Evolutionary conservation across 2,329 filamentous ascomycete genomes (phyloP), one percentile per base, ranked within the genome.

Genomic region (Diaporthe sp.): DNA sequence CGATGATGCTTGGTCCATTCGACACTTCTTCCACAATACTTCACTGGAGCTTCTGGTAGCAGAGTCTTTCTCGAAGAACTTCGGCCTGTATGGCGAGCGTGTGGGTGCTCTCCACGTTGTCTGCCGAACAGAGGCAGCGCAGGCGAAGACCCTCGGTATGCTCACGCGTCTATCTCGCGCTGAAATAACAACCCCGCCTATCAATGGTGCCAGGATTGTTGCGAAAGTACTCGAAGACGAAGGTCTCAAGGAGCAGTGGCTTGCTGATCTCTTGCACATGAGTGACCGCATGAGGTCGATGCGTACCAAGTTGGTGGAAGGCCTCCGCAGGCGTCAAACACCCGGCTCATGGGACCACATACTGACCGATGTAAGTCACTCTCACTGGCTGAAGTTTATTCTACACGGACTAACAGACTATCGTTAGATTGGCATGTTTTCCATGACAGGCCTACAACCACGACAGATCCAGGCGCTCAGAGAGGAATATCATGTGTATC

Each of bases 311-410:
- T 13, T 60, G 2, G 57, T 60, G 2, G 22, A 60, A 17, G 57
- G 57, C 7, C 57, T 60, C 13, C 57, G n/a, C 12, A 19, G 5
- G 12, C 57, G 57, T 4, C 57, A 40, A 4, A 60, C 57, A 7
- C 57, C 57, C 35, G 57, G 57, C 35, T 40, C 35, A 3, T 60
- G 57, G 57, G 57, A 40, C n/a, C 57, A 60, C 35, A 28, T 60
- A 17, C 22, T 60, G 22, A 60, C 57, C 6, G 57, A 60, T 28
- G 57, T 60, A 40, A 60, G 57, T 60, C 4, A 40, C n/a, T 40
- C 2, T 12, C 12, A 17, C 10, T 10, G 22, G 22, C 1, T 6
- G 2, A 25, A 12, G 9, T 7, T 4, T 10, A 2, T 28, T 40
- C 13, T 60, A 0, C 1, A 9, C 2, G 3, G 10, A 40, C 35